Evolutionary conservation across 306 rosid genomes (phyloP), one percentile per base, ranked within the genome.

Genomic region (Urtica urens): DNA sequence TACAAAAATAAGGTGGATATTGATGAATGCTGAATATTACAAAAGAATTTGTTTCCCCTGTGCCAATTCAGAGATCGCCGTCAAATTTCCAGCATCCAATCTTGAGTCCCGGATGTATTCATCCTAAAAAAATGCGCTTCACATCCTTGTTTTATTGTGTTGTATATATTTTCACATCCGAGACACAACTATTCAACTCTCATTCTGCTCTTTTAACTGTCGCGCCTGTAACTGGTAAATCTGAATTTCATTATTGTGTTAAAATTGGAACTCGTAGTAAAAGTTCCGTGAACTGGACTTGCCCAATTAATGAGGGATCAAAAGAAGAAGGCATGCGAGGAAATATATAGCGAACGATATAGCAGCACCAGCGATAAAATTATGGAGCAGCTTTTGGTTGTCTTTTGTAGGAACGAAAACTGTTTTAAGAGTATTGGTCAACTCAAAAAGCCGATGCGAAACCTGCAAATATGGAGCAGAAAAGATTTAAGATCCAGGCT

Each of bases 331-430:
- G 58, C 74, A 56, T 14, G 99, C 35, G 25, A 72, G 35, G 68
- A 70, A 73, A 56, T 92, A 92, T 66, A 92, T 15, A 66, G 77
- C 68, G 39, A 77, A 2, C 24, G 62, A 76, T 67, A 92, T 58
- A 49, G 58, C 68, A 29, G 68, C 29, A 51, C 96, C 99, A 2
- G 86, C 68, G 18, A 92, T 64, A 67, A 66, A 75, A 76, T 92
- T 92, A 68, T 80, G 72, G 58, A 86, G 72, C 68, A 92, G 76
- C 63, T 83, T 77, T 23, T 72, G 74, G 59, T 92, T 72, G 72
- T 92, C 94, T 77, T 82, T 85, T 38, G 86, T 63, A 42, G 99
- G 99, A 55, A 92, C 23, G 51, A 92, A 86, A 61, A 72, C 86
- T 33, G 77, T 19, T 74, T 86, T 92, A 7, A 92, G 93, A 0